Percentiles rank a stretch among this genome's conserved stretches.
Conservation (phyloP, 2,329 filamentous ascomycete species). For the Anthostomella pinea region DNA sequence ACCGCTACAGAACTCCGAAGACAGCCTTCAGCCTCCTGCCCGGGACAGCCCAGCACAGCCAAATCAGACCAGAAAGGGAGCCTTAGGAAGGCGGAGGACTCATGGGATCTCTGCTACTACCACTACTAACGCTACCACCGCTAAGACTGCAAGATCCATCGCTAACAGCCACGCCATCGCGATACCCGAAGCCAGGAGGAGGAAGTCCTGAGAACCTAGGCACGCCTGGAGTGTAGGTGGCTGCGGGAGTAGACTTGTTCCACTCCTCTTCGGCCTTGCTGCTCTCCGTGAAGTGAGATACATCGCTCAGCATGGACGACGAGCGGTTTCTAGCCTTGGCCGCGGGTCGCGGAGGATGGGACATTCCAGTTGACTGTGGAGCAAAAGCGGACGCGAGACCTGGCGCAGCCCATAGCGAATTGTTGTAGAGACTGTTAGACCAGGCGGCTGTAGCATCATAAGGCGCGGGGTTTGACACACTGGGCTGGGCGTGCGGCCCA, state of each 20-base stretch:
- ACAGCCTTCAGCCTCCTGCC: constrained; percentile 6
- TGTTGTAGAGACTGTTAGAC: constrained; percentile 33
- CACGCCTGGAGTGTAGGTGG: constrained; percentile 13
- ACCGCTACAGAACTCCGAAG: no score
- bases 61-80: constrained; percentile 5
- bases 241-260: constrained; percentile 18
- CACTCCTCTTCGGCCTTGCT: constrained; percentile 50
- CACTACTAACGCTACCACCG: constrained; percentile 46
- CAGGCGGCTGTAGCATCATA: constrained; percentile 31
- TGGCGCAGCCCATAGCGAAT: constrained; percentile 31
- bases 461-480: constrained; percentile 13
- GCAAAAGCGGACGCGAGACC: constrained; percentile 39
- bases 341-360: constrained; percentile 28
- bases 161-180: constrained; percentile 29
- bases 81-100: constrained; percentile 40
- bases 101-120: constrained; percentile 47
- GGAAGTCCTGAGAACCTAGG: constrained; percentile 23
- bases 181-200: constrained; percentile 27
- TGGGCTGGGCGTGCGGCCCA: constrained; percentile 18
- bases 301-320: constrained; percentile 64
- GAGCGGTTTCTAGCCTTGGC: constrained; percentile 54
- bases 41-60: constrained; percentile 5
- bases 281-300: constrained; percentile 65
- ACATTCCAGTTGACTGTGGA: constrained; percentile 30
- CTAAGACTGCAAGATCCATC: constrained; percentile 38